Conservation (phyloP, 2,329 filamentous ascomycete species). For the Colletotrichum sp. region DNA sequence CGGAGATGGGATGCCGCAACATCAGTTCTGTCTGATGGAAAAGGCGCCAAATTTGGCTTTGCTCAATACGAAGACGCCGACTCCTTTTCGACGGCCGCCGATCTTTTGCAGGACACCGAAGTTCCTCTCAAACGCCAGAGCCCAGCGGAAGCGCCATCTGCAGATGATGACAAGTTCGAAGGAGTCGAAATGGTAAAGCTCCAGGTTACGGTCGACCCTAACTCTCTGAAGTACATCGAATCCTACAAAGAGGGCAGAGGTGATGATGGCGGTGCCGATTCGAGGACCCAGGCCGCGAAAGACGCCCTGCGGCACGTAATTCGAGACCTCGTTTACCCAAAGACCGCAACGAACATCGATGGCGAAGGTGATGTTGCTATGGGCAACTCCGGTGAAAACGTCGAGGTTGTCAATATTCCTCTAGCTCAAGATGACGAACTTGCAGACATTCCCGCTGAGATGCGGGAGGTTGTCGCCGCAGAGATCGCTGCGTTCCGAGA, state of each 20-base stretch:
- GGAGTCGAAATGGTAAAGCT: conserved; percentile 73
- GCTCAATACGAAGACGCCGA: conserved; percentile 94
- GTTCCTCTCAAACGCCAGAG: conserved; percentile 81
- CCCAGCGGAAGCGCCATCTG: conserved; percentile 45
- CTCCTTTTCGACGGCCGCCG: conserved; percentile 83
- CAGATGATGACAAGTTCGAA: conserved; percentile 49
- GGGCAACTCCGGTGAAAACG: conserved; percentile 71
- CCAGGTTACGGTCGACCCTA: conserved; percentile 79
- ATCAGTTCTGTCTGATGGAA: conserved; percentile 67
- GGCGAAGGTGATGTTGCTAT: conserved; percentile 72
- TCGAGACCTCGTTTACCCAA: conserved; percentile 74
- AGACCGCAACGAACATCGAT: conserved; percentile 54
- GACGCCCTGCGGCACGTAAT: conserved; percentile 72
- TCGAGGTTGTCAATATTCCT: conserved; percentile 90
- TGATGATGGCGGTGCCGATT: conserved; percentile 68
- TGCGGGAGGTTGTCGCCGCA: conserved; percentile 91
- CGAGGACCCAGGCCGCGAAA: conserved; percentile 73
- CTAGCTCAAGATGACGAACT: conserved; percentile 90
- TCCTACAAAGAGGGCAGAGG: conserved; percentile 73
- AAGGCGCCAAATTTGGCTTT: conserved; percentile 89
- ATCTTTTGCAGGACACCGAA: conserved; percentile 81
- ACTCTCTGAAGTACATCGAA: conserved; percentile 84
- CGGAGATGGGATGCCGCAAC: conserved; percentile 84
- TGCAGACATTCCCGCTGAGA: conserved; percentile 92
- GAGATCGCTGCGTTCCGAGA: conserved; percentile 97